Evolutionary conservation across 805 yeast genomes (phyloP).

Genomic region (Candida yuanshanica): DNA sequence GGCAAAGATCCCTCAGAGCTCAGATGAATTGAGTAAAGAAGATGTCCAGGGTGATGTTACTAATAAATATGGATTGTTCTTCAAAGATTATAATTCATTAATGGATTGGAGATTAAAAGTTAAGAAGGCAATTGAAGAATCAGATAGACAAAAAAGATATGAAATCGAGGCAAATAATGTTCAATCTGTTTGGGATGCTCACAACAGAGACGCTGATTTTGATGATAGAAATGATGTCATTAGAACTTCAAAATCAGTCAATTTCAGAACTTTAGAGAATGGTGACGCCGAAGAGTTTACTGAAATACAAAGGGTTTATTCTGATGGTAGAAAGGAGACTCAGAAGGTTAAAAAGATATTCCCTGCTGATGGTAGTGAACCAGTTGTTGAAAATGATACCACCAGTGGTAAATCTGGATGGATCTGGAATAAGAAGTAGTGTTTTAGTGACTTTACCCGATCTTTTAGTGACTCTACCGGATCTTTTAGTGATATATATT

Average conservation of each 20-base stretch:
- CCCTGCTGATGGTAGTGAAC: conserved; percentile 33
- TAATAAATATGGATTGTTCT: conserved; percentile 53
- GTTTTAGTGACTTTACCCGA: no score
- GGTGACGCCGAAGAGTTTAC: conserved; percentile 39
- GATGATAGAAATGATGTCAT: conserved; percentile 24
- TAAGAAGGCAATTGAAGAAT: conserved; percentile 38
- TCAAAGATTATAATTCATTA: conserved; percentile 57
- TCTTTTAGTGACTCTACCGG: no score
- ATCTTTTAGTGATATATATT: no score
- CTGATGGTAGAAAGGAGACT: conserved; percentile 37
- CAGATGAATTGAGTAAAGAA: conserved; percentile 42
- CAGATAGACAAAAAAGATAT: conserved; percentile 23
- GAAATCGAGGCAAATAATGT: conserved; percentile 12
- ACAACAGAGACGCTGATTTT: conserved; percentile 19
- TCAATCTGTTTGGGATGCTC: conserved; percentile 19
- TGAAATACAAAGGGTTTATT: conserved; percentile 30
- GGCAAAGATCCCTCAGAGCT: conserved; percentile 26
- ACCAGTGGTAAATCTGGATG: conserved; percentile 7
- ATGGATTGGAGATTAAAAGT: conserved; percentile 63
- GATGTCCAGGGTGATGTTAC: conserved; percentile 43
- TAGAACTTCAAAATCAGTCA: conserved; percentile 34
- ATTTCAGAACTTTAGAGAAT: conserved; percentile 32
- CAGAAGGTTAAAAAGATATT: conserved; percentile 32
- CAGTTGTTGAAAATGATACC: conserved; percentile 24
- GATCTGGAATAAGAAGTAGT: conserved; percentile 17